Base-by-base conservation (phyloP, 2,329 filamentous ascomycete species). In the Parascedosporium putredinis region DNA sequence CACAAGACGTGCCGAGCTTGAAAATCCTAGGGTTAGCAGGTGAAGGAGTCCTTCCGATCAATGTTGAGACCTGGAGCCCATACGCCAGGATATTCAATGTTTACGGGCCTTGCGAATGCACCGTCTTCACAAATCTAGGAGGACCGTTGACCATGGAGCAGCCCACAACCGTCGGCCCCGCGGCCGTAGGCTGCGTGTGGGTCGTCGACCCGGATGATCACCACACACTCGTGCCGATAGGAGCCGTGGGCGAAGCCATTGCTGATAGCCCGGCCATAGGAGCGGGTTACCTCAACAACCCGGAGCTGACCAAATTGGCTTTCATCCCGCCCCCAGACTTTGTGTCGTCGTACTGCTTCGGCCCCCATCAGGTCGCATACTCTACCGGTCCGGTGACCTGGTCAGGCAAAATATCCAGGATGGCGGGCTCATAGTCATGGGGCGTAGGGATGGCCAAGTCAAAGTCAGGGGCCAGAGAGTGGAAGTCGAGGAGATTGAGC, bases 381-480 rank as follows among this genome's bases (percentile, higher is more conserved):
- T 58, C 3, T 59, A 57, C 24, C 56, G 56, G 38, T 59, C 59
- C 1, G 58, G 59, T 1, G 60, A 61, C 38, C 42, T 59, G 1
- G 52, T 56, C 9, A 52, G 54, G 12, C 62, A 64, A 22, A 52
- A 60, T 22, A n/a, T n/a, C n/a, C 27, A 49, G 0, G 59, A 72
- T 47, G 67, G 67, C 3, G 54, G 52, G 14, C 58, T 74, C 7
- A 54, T 60, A 0, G 72, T 66, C 47, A 55, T 75, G 31, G 74
- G 73, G 27, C 63, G 76, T 24, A 75, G 74, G 53, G 76, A 80
- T 54, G 65, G 64, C 0, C 76, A 80, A 57, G 67, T 79, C 34
- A 81, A 81, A 55, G 60, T 80, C 8, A 66, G 68, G 16, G 79
- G 80, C 40, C 78, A 70, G 50, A 60, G 75, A 47, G 64, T 76